phyloP scores from a whole-genome alignment of 2,329 filamentous ascomycete genomes.

The Polychaeton citri region DNA sequence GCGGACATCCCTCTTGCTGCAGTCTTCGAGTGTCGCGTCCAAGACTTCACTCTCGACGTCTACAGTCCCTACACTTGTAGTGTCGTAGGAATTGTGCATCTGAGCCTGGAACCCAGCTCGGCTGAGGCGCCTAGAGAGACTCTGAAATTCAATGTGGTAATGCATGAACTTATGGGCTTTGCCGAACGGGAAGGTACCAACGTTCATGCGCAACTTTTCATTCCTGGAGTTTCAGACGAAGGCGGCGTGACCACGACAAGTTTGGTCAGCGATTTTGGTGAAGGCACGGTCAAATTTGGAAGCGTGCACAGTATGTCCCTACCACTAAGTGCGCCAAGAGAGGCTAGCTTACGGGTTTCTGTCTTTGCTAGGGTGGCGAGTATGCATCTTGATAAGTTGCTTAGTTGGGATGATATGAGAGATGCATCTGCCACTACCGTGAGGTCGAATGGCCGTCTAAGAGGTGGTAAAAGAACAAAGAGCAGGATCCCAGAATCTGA shows the following conservation, averaged over 20 bases:
- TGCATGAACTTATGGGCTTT: conserved; percentile 92
- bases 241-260: conserved; percentile 86
- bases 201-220: conserved; percentile 92
- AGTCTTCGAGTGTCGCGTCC: conserved; percentile 86
- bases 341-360: conserved; percentile 67
- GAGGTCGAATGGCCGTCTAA: not conserved
- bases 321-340: conserved; percentile 61
- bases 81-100: conserved; percentile 76
- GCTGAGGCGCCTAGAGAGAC: conserved; percentile 84
- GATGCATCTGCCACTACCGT: conserved; percentile 43
- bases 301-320: conserved; percentile 98
- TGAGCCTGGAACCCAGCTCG: conserved; percentile 86
- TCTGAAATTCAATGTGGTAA: conserved; percentile 95
- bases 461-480: conserved; percentile 24
- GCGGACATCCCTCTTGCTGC: conserved; percentile 83
- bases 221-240: conserved; percentile 79
- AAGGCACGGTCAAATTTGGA: conserved; percentile 83
- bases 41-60: conserved; percentile 85
- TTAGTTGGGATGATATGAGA: conserved; percentile 98
- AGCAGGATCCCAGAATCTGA: conserved; percentile 78
- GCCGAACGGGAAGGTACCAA: conserved; percentile 90
- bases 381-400: conserved; percentile 91
- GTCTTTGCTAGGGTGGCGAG: conserved; percentile 82
- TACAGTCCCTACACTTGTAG: conserved; percentile 85
- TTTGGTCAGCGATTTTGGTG: conserved; percentile 87